phyloP scores from a whole-genome alignment of 2,329 filamentous ascomycete species.

The Fusarium armeniacum region DNA sequence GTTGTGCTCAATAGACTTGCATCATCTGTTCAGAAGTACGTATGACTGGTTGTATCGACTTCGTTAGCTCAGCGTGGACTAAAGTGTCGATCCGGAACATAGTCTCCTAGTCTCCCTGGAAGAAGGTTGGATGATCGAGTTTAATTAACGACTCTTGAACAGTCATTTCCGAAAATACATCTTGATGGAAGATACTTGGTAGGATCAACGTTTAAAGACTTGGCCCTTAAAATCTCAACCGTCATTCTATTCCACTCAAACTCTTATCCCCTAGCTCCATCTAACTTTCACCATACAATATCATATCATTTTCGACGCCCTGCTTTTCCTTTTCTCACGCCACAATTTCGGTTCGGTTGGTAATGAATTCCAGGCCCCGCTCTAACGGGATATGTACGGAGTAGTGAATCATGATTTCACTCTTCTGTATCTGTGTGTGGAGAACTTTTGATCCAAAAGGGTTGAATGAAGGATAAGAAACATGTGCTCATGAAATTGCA shows the following conservation, averaged over 20 bases:
- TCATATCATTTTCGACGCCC: conserved; percentile 13
- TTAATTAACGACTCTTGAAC: not conserved
- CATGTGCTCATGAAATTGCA: not conserved
- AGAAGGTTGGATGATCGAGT: not conserved
- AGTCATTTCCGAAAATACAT: not conserved
- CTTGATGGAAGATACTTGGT: not conserved
- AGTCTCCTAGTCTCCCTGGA: not conserved
- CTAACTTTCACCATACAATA: not conserved
- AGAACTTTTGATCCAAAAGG: not conserved
- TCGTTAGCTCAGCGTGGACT: not conserved
- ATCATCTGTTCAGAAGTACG: not conserved
- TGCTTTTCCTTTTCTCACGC: conserved; percentile 2
- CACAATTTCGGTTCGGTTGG: conserved; percentile 15
- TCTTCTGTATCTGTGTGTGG: not conserved
- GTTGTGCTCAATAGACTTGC: not conserved
- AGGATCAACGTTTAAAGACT: not conserved
- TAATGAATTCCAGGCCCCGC: conserved; percentile 15
- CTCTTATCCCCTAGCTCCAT: not conserved
- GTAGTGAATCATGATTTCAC: conserved; percentile 23
- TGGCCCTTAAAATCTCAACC: not conserved
- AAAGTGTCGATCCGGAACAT: conserved; percentile 6
- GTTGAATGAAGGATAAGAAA: not conserved
- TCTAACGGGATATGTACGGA: not conserved
- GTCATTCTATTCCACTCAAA: not conserved
- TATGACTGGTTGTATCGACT: not conserved